Evolutionary conservation across 2,329 filamentous ascomycete genomes (phyloP), one percentile per base, ranked within the genome.

Genomic region (Fusarium robinianum): DNA sequence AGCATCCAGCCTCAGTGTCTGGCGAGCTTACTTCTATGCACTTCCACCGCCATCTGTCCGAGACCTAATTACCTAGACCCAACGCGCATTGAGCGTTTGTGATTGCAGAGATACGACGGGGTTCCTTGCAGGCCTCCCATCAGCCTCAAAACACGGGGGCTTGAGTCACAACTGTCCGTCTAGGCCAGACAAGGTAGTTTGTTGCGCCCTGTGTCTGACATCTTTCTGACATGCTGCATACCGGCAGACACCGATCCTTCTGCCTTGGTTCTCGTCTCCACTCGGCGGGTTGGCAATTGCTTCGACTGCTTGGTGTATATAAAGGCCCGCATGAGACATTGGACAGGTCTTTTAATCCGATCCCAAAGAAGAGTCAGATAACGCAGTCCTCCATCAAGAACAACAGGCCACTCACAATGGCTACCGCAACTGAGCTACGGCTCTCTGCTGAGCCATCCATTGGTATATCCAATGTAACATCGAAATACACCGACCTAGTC

Each of bases 391-490:
- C 25, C 15, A 32, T 27, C 23, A 15, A 22, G 8, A 24, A 17
- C 22, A 8, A 11, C 10, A 25, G 6, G n/a, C 19, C 6, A 35
- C 3, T 36, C 39, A 44, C 12, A 23, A 67, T 68, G 66, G 63
- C 64, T 36, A 58, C 65, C 11, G 65, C 65, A 36, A 66, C 64
- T 16, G 60, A 65, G n/a, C 27, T 67, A 8, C 51, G 58, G 40
- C 49, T 63, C 11, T 35, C 53, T 23, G 36, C 39, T 16, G 46
- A 55, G 39, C 50, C 55, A 14, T 52, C 58, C 10, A 45, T 58
- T 8, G 49, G 42, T 6, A 50, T 56, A 5, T 40, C 36, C 10
- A 30, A 34, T 16, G 29, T 10, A 21, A 19, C 22, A 11, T 17
- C 30, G 16, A 35, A 40, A 15, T 12, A 46, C 11, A n/a, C 16